These are phyloP conservation scores for Russula brevipes DNA, from an alignment of 768 basidiomycete genomes.

Conservation along the genomic window DNA sequence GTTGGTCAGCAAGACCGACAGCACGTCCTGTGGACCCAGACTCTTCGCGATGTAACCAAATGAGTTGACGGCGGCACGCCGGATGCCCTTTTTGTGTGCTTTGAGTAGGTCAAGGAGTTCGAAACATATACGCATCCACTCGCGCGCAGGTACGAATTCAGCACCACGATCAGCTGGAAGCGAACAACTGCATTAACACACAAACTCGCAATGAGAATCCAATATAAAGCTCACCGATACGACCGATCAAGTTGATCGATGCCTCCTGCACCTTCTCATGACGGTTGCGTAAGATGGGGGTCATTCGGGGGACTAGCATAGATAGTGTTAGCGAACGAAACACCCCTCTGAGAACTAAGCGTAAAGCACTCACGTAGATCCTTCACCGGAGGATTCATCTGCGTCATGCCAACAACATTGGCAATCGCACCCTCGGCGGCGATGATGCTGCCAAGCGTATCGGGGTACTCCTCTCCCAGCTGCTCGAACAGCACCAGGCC, in stretches of 20 bases:
- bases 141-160: slow-evolving; percentile 95
- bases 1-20: slow-evolving; percentile 93
- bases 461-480: slow-evolving; percentile 98
- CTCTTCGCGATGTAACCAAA: slow-evolving; percentile 99
- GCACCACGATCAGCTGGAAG: slow-evolving; percentile 89
- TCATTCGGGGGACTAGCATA: slow-evolving; percentile 90
- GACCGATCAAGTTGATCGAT: slow-evolving; percentile 98
- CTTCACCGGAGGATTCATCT: slow-evolving; percentile 99
- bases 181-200: slow-evolving; percentile 13
- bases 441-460: slow-evolving; percentile 98
- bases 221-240: slow-evolving; percentile 54
- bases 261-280: slow-evolving; percentile 99
- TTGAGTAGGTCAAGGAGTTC: slow-evolving; percentile 95
- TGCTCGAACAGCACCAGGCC: slow-evolving; percentile 97
- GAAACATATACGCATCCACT: slow-evolving; percentile 99
- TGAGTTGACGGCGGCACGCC: slow-evolving; percentile 97
- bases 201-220: background rate
- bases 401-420: slow-evolving; percentile 99
- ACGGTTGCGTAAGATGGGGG: slow-evolving; percentile 97
- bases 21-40: slow-evolving; percentile 96
- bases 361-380: slow-evolving; percentile 76
- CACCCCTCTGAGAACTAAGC: background rate
- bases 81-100: slow-evolving; percentile 98
- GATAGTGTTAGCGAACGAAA: background rate
- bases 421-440: slow-evolving; percentile 98